A percentile compares a stretch with the other conserved stretches of the same genome.
phyloP scores from a whole-genome alignment of 176 grass and related monocot genomes.

The Phoenix roebelenii region DNA sequence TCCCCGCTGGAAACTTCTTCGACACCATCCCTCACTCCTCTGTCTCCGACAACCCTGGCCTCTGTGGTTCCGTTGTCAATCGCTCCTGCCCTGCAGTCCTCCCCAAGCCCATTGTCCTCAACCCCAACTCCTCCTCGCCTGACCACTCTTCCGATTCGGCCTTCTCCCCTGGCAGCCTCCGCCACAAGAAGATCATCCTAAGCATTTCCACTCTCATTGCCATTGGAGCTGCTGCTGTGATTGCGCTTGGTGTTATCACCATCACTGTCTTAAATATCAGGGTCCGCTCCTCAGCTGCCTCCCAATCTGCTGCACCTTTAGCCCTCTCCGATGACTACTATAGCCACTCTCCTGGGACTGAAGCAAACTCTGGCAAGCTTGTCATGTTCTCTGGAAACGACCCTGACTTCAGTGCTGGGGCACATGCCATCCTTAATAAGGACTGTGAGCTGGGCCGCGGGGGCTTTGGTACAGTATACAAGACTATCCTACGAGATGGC shows the following conservation, averaged over 20 bases:
- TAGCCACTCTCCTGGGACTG: slow-evolving; percentile 65
- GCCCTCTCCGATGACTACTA: slow-evolving; percentile 75
- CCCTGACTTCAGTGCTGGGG: slow-evolving; percentile 60
- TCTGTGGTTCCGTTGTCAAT: slow-evolving; percentile 60
- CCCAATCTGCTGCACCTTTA: slow-evolving; percentile 29
- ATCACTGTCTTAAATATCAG: slow-evolving; percentile 69
- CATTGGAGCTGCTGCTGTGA: slow-evolving; percentile 58
- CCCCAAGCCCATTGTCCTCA: slow-evolving; percentile 93
- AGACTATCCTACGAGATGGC: slow-evolving; percentile 66
- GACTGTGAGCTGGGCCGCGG: slow-evolving; percentile 94
- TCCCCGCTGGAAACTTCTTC: slow-evolving; percentile 79
- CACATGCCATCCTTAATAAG: slow-evolving; percentile 84
- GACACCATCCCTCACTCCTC: slow-evolving; percentile 42
- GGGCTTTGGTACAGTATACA: slow-evolving; percentile 91
- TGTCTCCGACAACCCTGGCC: slow-evolving; percentile 47
- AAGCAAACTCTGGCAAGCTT: slow-evolving; percentile 79
- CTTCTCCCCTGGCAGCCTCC: slow-evolving; percentile 25
- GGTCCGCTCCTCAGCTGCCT: slow-evolving; percentile 24
- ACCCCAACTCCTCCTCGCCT: slow-evolving; percentile 61
- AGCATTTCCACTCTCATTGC: slow-evolving; percentile 89
- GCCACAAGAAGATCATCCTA: slow-evolving; percentile 89
- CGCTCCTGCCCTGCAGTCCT: slow-evolving; percentile 48
- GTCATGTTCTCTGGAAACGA: slow-evolving; percentile 82
- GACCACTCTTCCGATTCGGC: slow-evolving; percentile 24
- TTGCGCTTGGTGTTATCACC: slow-evolving; percentile 66